Percentiles rank a stretch among this genome's conserved stretches.
Evolutionary conservation across 2,329 filamentous ascomycete genomes (phyloP).

Genomic region (Monosporascus sp.): DNA sequence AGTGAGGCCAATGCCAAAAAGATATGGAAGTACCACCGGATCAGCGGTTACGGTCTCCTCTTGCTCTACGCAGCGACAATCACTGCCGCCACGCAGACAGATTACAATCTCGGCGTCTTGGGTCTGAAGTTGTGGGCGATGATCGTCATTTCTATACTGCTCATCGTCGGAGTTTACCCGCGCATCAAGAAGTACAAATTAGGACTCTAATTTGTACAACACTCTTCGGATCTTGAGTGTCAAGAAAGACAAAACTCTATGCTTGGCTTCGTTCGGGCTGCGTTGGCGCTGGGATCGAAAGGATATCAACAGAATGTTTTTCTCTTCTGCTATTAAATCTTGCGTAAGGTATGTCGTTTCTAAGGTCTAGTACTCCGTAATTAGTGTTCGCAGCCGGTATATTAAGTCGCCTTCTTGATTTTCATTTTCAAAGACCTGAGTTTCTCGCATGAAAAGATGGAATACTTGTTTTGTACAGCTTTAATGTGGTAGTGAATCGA

Average conservation of each 20-base stretch:
- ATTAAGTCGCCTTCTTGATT: too few relatives aligned
- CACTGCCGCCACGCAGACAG: conserved; percentile 68
- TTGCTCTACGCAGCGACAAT: conserved; percentile 69
- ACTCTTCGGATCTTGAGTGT: background rate
- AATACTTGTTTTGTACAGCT: too few relatives aligned
- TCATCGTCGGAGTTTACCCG: conserved; percentile 67
- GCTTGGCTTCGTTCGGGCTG: background rate
- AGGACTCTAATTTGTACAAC: conserved; percentile 40
- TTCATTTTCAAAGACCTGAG: too few relatives aligned
- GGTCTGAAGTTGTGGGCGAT: conserved; percentile 74
- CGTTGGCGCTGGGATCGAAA: background rate
- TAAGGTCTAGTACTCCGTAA: too few relatives aligned
- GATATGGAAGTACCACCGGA: conserved; percentile 86
- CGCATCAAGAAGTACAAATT: conserved; percentile 81
- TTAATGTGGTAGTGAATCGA: too few relatives aligned
- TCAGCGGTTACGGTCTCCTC: conserved; percentile 68
- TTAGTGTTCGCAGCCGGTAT: background rate
- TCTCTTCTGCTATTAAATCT: background rate
- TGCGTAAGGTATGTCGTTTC: too few relatives aligned
- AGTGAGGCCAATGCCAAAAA: conserved; percentile 73
- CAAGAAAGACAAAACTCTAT: background rate
- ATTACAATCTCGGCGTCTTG: conserved; percentile 63
- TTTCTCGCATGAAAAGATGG: too few relatives aligned
- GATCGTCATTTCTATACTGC: conserved; percentile 58
- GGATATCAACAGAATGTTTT: background rate